Base-by-base conservation (phyloP, 176 grass and related monocot genomes). In the Zizania latifolia region DNA sequence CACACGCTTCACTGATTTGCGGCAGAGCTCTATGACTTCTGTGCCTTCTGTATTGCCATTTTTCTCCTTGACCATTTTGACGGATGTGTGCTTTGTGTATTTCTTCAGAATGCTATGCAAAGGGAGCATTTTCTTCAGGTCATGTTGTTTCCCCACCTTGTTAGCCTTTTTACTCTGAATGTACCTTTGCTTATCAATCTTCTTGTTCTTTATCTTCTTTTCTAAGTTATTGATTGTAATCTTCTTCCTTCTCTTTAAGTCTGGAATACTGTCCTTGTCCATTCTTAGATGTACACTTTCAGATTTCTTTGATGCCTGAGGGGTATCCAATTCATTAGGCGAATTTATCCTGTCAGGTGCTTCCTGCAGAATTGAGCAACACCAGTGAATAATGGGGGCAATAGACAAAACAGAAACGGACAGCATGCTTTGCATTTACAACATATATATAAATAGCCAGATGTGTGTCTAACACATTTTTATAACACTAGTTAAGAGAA, bases 31-130 rank as follows among this genome's bases (percentile, higher is more conserved):
- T 55, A 89, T 86, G 54, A 89, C 60, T 61, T 60, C 78, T 7
- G 62, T 24, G 30, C 78, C 74, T 38, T 86, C 67, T 45, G 68
- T 33, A 67, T 36, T 54, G 19, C 53, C 34, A 69, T 58, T 44
- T 32, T 73, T 82, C 32, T 81, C 83, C 43, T 82, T 85, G 21
- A 82, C 74, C 83, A 85, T 78, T 84, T 82, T 89, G 43, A 89
- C 74, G 2, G 82, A 85, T 30, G 83, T 89, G 79, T 59, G 78
- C 36, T 68, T 82, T 16, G 67, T 82, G 29, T 68, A 80, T 55
- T 86, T 86, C 57, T 86, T 89, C 11, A 89, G 39, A 74, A 89
- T 89, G 74, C 83, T 78, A n/a, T 74, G 80, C 86, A 73, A 68
- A 55, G 86, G 86, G 28, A 74, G 69, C 36, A 63, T 19, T 21